Percentiles rank a stretch among this genome's conserved stretches.
Conservation (phyloP, 352 stramenopile genomes). For the Pythium rishiriense region DNA sequence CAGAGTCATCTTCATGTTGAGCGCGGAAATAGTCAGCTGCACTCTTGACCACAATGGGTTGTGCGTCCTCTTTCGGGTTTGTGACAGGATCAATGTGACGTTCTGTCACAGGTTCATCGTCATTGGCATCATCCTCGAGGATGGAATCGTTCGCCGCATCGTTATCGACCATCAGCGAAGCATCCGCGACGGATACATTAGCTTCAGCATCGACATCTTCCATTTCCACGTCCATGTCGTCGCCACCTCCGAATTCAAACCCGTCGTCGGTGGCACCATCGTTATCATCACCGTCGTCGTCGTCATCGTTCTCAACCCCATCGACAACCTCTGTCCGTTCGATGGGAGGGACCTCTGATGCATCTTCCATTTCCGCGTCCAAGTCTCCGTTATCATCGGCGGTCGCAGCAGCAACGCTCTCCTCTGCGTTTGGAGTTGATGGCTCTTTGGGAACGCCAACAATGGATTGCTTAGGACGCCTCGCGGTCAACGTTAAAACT, state of each 20-base stretch:
- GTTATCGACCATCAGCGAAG: conserved; percentile 21
- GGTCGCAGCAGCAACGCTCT: not conserved
- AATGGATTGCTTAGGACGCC: not conserved
- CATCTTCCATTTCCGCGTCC: conserved; percentile 17
- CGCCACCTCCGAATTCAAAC: conserved; percentile 43
- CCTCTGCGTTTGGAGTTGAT: conserved; percentile 9
- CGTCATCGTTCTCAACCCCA: conserved; percentile 38
- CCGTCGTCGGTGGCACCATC: conserved; percentile 27
- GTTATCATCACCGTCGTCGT: conserved; percentile 44
- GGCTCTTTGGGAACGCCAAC: conserved; percentile 6
- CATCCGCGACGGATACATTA: not conserved
- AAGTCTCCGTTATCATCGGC: not conserved
- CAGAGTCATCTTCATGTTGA: conserved; percentile 42
- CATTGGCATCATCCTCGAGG: conserved; percentile 14
- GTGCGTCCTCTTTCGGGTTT: conserved; percentile 4
- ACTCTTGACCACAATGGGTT: conserved; percentile 23
- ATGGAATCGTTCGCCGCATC: not conserved
- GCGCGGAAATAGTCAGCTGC: conserved; percentile 65
- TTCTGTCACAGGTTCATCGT: conserved; percentile 15
- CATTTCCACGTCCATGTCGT: conserved; percentile 41
- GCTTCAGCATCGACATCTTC: conserved; percentile 29
- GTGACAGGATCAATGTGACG: conserved; percentile 27
- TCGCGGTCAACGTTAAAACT: conserved; percentile 2
- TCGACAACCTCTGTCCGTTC: conserved; percentile 20
- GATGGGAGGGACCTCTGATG: not conserved